phyloP scores from a whole-genome alignment of 2,329 filamentous ascomycete genomes.

The Penicillium sp. region DNA sequence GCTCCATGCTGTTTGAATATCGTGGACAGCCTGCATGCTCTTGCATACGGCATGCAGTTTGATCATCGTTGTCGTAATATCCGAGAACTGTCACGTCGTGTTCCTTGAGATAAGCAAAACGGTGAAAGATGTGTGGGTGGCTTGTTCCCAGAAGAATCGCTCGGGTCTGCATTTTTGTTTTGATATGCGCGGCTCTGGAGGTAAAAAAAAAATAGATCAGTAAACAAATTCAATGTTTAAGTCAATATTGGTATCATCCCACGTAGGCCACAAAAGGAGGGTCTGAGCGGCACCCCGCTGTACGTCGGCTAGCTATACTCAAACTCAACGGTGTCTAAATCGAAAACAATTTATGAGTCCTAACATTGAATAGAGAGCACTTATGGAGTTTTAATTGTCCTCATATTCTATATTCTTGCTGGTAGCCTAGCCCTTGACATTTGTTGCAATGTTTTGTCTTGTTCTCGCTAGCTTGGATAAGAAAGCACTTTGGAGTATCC shows the following conservation, averaged over 20 bases:
- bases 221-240: no score
- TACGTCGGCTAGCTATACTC: no score
- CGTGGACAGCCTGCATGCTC: not conserved
- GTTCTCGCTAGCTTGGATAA: not conserved
- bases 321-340: no score
- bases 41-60: not conserved
- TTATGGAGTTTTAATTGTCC: no score
- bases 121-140: constrained; percentile 6
- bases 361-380: no score
- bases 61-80: not conserved
- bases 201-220: not conserved
- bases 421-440: not conserved
- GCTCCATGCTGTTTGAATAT: not conserved
- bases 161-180: not conserved
- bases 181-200: not conserved
- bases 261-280: no score
- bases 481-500: constrained; percentile 4
- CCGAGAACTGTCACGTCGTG: not conserved
- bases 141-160: not conserved
- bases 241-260: no score
- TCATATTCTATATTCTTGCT: not conserved
- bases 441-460: not conserved
- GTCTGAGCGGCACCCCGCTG: no score
- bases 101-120: not conserved
- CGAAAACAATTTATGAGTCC: no score